A percentile compares a stretch with the other conserved stretches of the same genome.
Conservation (phyloP, 2,329 filamentous ascomycete genomes). For the Colletotrichum liriopes region DNA sequence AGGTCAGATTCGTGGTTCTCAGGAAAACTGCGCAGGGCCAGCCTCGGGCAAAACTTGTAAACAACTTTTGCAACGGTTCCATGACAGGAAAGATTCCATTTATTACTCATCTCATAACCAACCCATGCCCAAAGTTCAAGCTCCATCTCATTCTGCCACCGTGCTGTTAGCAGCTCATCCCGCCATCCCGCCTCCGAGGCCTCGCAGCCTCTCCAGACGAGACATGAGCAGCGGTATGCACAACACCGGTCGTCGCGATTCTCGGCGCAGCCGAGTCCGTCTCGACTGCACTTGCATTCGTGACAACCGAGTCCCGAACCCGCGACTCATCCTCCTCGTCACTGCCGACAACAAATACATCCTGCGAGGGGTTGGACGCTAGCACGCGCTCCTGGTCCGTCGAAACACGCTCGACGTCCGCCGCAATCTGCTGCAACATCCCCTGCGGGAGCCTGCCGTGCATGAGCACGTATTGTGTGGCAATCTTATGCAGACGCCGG, state of each 20-base stretch:
- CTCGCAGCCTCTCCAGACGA: not conserved
- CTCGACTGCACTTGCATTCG: not conserved
- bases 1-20: not conserved
- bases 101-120: not conserved
- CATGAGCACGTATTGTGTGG: not conserved
- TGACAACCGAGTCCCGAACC: not conserved
- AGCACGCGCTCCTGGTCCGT: not conserved
- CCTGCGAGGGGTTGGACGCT: not conserved
- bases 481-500: not conserved
- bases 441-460: not conserved
- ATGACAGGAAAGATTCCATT: not conserved
- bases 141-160: not conserved
- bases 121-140: not conserved
- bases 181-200: not conserved
- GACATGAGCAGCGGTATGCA: not conserved
- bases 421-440: not conserved
- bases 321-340: not conserved
- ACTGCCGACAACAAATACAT: not conserved
- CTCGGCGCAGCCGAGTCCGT: slow-evolving; percentile 5
- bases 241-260: not conserved
- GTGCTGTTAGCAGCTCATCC: not conserved
- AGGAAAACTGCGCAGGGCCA: not conserved
- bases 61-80: too few relatives aligned
- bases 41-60: not conserved
- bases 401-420: not conserved